Evolutionary conservation across 140 eudicot species (phyloP), one percentile per base, ranked within the genome.

Genomic region (Senecio squalidus): DNA sequence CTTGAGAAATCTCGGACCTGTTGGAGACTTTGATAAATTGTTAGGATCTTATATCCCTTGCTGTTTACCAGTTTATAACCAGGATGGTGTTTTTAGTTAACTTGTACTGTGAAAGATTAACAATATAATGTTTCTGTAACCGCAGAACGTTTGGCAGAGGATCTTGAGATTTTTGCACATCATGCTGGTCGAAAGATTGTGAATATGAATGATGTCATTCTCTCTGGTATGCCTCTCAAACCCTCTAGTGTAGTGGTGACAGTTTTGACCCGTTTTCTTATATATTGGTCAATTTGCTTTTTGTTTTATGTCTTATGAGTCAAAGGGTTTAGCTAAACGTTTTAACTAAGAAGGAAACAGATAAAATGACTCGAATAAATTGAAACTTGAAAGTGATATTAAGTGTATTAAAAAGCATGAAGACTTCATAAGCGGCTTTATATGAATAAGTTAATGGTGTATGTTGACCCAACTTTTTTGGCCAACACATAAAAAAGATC

Each of bases 141-240:
- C 51, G 68, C 94, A 86, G 96, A 86, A 41, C 94, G 83, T 78
- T 57, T 91, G 63, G 96, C 96, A 1, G 87, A 79, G 73, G 96
- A 91, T 76, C 84, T 91, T 50, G 98, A 81, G 55, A 68, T 79
- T 67, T 91, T 91, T 73, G 84, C 98, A 43, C 94, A 77, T 38
- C 96, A 91, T 65, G 98, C 84, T 29, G 77, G 89, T 55, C 83
- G 96, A 51, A 86, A 91, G 78, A 50, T 75, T 55, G 94, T 91
- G 24, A 86, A 86, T 70, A 79, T 77, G 88, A 79, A 86, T 16
- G 98, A 91, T 62, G 94, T 86, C 65, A 83, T 91, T 68, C 80
- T 91, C 44, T 57, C 84, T 21, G 91, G 97, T 90, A 60, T 64
- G 89, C 29, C 65, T 38, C 39, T 67, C 1, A 26, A 45, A 55